Base-by-base conservation (phyloP, 345 rosid species). In the Abelmoschus esculentus region DNA sequence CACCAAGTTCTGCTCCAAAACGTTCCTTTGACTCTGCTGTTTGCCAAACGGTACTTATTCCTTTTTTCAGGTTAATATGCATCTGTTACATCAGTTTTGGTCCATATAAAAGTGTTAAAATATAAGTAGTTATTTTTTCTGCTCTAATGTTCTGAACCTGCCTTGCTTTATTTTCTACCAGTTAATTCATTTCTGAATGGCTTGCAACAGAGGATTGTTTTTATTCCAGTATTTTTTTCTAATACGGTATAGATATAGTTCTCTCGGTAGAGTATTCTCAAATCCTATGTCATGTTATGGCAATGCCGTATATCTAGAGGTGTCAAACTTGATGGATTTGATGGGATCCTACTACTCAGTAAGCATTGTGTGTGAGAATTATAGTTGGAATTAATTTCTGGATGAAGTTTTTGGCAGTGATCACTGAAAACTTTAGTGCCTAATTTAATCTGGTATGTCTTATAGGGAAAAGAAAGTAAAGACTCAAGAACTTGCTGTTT, bases 1-100 rank as follows among this genome's bases (percentile, higher is more conserved):
- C 96, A 18, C 85, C 97, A 40, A 81, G 86, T 80, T 87, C 93
- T 69, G 96, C 96, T 76, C 96, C 99, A 12, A 95, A 90, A 80
- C 88, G 85, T 74, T 84, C 88, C 56, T 84, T 83, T 59, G 96
- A 91, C 75, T 78, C 90, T 63, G 88, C 85, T 70, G 79, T 86
- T 74, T 96, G 87, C 68, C 99, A 86, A 85, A 80, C 80, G 99
- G 97, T 93, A 91, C 76, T 65, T 77, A 54, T 28, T 62, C 69
- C 47, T 29, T n/a, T 54, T 68, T 73, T 56, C 70, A n/a, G 52
- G 67, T 34, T 66, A 28, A 26, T 72, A 10, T 55, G 12, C 26
- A 14, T 59, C 38, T 7, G 12, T 76, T 44, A 61, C 14, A 5
- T 28, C 50, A 44, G 53, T 70, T 14, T 71, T 22, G 22, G 36